Base-by-base conservation (phyloP, 768 basidiomycete species). In the Kwoniella europaea region DNA sequence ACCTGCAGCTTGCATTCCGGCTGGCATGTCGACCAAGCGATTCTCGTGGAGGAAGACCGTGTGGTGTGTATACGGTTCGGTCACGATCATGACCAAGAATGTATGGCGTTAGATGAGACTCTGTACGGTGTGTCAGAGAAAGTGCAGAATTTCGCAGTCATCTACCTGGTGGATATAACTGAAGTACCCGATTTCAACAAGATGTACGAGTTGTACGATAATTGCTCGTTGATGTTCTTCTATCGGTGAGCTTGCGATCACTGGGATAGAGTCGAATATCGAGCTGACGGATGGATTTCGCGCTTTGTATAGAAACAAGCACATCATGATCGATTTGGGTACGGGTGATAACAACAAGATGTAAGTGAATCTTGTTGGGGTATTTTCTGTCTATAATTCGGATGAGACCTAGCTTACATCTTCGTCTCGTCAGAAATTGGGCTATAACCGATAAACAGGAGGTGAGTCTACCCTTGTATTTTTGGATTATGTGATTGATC, bases 341-440 rank as follows among this genome's bases (percentile, higher is more conserved):
- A 98, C 95, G 61, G 95, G 95, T 87, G 97, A 98, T 85, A 98
- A 98, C 85, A 98, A 98, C 85, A 98, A 98, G 86, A 97, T 97
- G 94, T 95, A 68, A 74, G 93, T 86, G 3, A 4, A 15, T 50
- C 27, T 13, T 53, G 55, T 35, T 20, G 18, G 50, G 35, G 35
- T 35, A 29, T 67, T 35, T 62, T 42, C 7, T 63, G 29, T 44
- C 42, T 41, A 55, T 24, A 18, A n/a, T 35, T 18, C 22, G 46
- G 52, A 35, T n/a, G 24, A 10, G 27, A 54, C 24, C 7, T 46
- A n/a, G n/a, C 58, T 44, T 20, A 61, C 42, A 29, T 65, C 59
- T 70, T 74, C 68, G 7, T 10, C 53, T 13, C 9, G 10, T 9
- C 76, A 98, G 97, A 84, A 98, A 98, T 83, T 98, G 97, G 97